Conservation (phyloP, 805 yeast genomes). For the Myxozyma nipponensis region DNA sequence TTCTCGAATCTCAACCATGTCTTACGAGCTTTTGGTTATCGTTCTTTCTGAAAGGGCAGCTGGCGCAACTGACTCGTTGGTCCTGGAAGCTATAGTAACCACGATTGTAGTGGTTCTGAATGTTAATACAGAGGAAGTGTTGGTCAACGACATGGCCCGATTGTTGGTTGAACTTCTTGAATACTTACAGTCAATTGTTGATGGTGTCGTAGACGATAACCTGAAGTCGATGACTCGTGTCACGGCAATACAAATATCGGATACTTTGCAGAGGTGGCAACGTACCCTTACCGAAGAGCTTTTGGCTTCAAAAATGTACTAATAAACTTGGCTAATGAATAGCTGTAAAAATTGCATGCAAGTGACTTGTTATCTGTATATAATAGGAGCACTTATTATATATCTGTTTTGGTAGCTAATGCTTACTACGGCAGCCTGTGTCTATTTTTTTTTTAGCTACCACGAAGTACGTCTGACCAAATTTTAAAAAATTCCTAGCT, state of each 20-base stretch:
- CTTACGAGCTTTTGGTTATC: conserved; percentile 47
- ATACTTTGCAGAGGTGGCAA: not conserved
- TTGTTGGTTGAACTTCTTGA: conserved; percentile 31
- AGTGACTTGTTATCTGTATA: too few relatives aligned
- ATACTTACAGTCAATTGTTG: not conserved
- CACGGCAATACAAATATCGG: not conserved
- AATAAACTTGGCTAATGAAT: too few relatives aligned
- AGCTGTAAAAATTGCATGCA: too few relatives aligned
- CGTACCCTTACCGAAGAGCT: not conserved
- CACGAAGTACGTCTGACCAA: too few relatives aligned
- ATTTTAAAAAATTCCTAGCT: too few relatives aligned
- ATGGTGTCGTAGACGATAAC: not conserved
- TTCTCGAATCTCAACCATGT: conserved; percentile 52
- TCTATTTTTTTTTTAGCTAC: too few relatives aligned
- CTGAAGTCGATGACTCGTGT: not conserved
- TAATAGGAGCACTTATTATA: too few relatives aligned
- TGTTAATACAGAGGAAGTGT: conserved; percentile 30
- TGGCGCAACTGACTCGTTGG: conserved; percentile 14
- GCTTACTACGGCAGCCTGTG: too few relatives aligned
- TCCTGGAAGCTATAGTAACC: conserved; percentile 36
- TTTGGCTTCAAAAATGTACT: too few relatives aligned
- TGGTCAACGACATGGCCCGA: conserved; percentile 31
- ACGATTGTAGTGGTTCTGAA: conserved; percentile 35
- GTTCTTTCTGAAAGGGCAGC: not conserved
- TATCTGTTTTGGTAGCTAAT: too few relatives aligned